A percentile compares a stretch with the other conserved stretches of the same genome.
Evolutionary conservation across 2,329 filamentous ascomycete genomes (phyloP).

Genomic region (Colletotrichum sp.): DNA sequence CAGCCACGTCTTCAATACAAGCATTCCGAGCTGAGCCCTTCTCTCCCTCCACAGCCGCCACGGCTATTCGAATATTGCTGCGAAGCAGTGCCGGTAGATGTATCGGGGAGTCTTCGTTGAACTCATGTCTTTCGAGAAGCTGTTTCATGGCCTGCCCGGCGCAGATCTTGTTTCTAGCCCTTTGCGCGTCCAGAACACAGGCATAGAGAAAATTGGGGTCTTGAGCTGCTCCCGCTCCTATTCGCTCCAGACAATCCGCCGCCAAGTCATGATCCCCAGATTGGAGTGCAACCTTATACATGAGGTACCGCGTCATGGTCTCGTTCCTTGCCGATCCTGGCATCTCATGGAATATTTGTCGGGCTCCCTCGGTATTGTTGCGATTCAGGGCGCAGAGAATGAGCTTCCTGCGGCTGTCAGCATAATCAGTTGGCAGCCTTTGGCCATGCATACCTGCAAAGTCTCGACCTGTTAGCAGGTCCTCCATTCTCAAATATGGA

Average conservation of each 20-base stretch:
- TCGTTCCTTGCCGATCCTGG: constrained; percentile 61
- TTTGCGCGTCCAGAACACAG: constrained; percentile 79
- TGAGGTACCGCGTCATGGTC: constrained; percentile 72
- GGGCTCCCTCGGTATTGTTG: constrained; percentile 59
- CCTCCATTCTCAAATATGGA: constrained; percentile 69
- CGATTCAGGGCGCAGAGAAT: constrained; percentile 71
- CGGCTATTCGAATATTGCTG: constrained; percentile 58
- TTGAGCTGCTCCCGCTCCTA: constrained; percentile 58
- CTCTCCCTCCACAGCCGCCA: constrained; percentile 40
- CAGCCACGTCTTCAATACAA: constrained; percentile 56
- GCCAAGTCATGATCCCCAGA: constrained; percentile 62
- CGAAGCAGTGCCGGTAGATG: constrained; percentile 42
- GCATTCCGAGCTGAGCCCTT: neutral
- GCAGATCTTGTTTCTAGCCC: constrained; percentile 64
- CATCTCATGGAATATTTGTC: constrained; percentile 63
- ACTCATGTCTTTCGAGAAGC: constrained; percentile 31
- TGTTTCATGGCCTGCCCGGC: constrained; percentile 46
- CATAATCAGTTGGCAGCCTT: neutral
- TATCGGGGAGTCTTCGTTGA: constrained; percentile 20
- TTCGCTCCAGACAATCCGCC: constrained; percentile 64
- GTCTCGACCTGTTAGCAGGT: constrained; percentile 68
- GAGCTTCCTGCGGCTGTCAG: constrained; percentile 63
- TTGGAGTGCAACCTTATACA: constrained; percentile 75
- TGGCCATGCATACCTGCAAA: constrained; percentile 59
- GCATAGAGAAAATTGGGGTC: constrained; percentile 75